Evolutionary conservation across 495 filamentous ascomycete species (phyloP), one percentile per base, ranked within the genome.

Genomic region (Apodospora peruviana): DNA sequence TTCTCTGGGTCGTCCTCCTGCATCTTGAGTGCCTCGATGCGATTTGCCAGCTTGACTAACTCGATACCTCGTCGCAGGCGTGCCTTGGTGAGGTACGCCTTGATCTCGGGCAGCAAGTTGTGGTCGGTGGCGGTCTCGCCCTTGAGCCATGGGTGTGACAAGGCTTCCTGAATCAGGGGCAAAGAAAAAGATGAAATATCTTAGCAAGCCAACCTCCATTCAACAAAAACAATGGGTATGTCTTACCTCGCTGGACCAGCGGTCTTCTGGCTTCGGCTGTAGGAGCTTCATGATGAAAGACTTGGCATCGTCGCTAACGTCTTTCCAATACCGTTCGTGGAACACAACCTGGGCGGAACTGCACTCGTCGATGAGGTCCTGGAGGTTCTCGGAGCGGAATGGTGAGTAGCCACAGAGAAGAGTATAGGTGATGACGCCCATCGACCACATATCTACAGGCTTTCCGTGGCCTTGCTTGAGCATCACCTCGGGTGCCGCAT

Each of bases 381-480:
- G 80, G 23, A 99, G 72, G 58, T 87, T 95, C 68, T 99, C 93
- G 53, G 88, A 89, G 47, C 93, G 85, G 82, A 97, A 99, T 23
- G 93, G 93, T 10, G 91, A 96, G 69, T 99, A 99, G 43, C 93
- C 93, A 69, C 93, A 99, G 35, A 99, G 87, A n/a, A 99, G 79
- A 14, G 94, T 97, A 71, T 99, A 99, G 23, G 94, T 97, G 61
- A 99, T 97, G 55, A 99, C 91, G 54, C 93, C 93, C 58, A 99
- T 75, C 8, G 91, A 96, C 93, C 93, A 99, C 88, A 99, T 94
- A 62, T 99, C 93, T 23, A 97, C 93, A n/a, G 93, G 87, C 66
- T 97, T 97, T 60, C 94, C 93, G 63, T 99, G 93, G 32, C 94
- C 93, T 56, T 88, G 81, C 74, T 96, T 96, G 41, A 96, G 75